phyloP scores from a whole-genome alignment of 345 rosid genomes.

The Excoecaria agallocha region DNA sequence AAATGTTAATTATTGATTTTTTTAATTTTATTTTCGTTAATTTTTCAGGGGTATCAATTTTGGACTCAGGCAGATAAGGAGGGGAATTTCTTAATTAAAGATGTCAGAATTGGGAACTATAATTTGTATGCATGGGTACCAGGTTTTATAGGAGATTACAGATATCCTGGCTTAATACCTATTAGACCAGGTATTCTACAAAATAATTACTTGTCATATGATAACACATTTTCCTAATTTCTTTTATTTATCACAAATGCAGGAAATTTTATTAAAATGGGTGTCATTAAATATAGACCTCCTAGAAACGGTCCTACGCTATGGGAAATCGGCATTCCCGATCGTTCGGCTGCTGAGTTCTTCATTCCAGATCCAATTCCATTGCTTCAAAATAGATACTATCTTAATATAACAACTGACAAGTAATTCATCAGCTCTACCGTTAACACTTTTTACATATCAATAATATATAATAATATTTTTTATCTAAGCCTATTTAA shows the following conservation, averaged over 20 bases:
- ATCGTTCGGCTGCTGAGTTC: slow-evolving; percentile 79
- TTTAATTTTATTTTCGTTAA: neutral
- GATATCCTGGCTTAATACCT: slow-evolving; percentile 29
- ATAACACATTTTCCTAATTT: too few relatives aligned
- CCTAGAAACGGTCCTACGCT: slow-evolving; percentile 73
- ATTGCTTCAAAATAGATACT: slow-evolving; percentile 38
- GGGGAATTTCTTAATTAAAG: slow-evolving; percentile 54
- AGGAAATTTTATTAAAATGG: slow-evolving; percentile 48
- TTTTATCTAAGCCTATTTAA: neutral
- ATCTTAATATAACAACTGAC: slow-evolving; percentile 17
- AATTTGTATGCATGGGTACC: slow-evolving; percentile 71
- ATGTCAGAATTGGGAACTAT: slow-evolving; percentile 60
- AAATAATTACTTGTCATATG: neutral
- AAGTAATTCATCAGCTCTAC: slow-evolving; percentile 24
- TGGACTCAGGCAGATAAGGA: slow-evolving; percentile 57
- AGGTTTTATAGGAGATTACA: slow-evolving; percentile 67
- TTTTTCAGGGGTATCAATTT: slow-evolving; percentile 76
- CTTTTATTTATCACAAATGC: slow-evolving; percentile 7
- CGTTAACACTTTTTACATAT: neutral
- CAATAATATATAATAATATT: neutral
- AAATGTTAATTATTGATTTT: neutral
- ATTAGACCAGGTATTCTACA: slow-evolving; percentile 48
- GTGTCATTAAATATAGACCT: slow-evolving; percentile 43
- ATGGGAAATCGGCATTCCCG: slow-evolving; percentile 88
- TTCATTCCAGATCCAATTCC: slow-evolving; percentile 63